Conservation (phyloP, 2,329 filamentous ascomycete genomes). For the Dactylellina drechsleri region DNA sequence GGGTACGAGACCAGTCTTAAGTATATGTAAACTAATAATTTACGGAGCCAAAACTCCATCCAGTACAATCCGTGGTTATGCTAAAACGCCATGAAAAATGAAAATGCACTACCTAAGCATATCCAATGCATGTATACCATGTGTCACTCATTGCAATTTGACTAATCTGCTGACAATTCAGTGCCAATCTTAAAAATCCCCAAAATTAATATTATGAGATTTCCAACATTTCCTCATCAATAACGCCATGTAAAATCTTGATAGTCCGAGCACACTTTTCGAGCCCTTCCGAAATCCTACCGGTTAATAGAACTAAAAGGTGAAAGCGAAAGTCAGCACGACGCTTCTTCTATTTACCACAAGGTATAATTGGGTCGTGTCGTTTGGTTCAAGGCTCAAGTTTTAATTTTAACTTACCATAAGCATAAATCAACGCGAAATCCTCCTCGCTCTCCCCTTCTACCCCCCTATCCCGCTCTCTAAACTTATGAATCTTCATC, state of each 20-base stretch:
- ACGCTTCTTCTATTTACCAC: too few species aligned
- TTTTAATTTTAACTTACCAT: too few species aligned
- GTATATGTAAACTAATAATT: too few species aligned
- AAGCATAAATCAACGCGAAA: constrained; percentile 92
- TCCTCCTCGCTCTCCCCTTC: constrained; percentile 69
- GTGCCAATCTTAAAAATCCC: neutral
- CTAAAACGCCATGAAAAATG: too few species aligned
- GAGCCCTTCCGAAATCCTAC: constrained; percentile 74
- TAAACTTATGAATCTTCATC: constrained; percentile 86
- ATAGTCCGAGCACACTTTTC: constrained; percentile 71
- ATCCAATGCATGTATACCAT: too few species aligned
- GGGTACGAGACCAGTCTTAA: too few species aligned
- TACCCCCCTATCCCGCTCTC: constrained; percentile 69
- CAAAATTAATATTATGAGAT: constrained; percentile 46
- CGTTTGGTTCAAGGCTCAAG: too few species aligned
- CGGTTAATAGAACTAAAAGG: constrained; percentile 69
- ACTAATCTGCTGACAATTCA: neutral
- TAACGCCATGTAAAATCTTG: constrained; percentile 71
- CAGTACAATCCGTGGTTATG: too few species aligned
- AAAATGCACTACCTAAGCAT: too few species aligned
- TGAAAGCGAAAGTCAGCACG: constrained; percentile 8
- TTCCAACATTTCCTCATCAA: constrained; percentile 69
- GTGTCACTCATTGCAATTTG: too few species aligned
- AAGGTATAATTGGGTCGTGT: too few species aligned
- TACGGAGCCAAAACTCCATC: too few species aligned